These are phyloP conservation scores for Salisapilia sapeloensis DNA, from an alignment of 352 stramenopile genomes.

Conservation along the genomic window DNA sequence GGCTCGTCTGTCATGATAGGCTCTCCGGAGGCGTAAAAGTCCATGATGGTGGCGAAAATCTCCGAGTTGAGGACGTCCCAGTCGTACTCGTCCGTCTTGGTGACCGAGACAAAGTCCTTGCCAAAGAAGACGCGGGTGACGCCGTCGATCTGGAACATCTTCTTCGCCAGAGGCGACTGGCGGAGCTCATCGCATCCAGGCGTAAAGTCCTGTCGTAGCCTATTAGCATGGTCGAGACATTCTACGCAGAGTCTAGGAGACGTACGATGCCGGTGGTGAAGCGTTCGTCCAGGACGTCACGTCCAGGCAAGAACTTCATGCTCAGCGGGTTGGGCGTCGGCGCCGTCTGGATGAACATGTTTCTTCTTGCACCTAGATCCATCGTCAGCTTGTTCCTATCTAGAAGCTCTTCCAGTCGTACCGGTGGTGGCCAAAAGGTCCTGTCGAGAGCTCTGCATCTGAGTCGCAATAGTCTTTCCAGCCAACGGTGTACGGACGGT, in stretches of 20 bases:
- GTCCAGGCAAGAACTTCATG: slow-evolving; percentile 95
- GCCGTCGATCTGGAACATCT: slow-evolving; percentile 93
- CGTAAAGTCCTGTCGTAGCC: slow-evolving; percentile 69
- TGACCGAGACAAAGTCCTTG: slow-evolving; percentile 97
- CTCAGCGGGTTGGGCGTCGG: slow-evolving; percentile 95
- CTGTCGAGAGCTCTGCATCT: too few relatives aligned
- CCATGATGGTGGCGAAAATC: slow-evolving; percentile 96
- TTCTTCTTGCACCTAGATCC: slow-evolving; percentile 48
- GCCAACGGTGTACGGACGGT: too few relatives aligned
- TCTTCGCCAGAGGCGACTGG: slow-evolving; percentile 88
- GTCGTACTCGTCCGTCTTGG: slow-evolving; percentile 87
- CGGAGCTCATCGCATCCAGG: slow-evolving; percentile 70
- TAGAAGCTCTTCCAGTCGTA: too few relatives aligned
- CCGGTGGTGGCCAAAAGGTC: too few relatives aligned
- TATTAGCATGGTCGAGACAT: not conserved
- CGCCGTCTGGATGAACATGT: slow-evolving; percentile 98
- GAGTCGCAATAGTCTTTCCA: too few relatives aligned
- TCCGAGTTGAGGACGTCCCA: slow-evolving; percentile 87
- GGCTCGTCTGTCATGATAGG: slow-evolving; percentile 82
- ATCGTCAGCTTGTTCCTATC: too few relatives aligned
- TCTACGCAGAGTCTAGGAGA: not conserved
- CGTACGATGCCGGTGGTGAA: slow-evolving; percentile 65
- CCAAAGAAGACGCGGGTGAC: slow-evolving; percentile 95
- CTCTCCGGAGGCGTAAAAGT: slow-evolving; percentile 88
- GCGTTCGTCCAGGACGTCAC: slow-evolving; percentile 78